Evolutionary conservation across 1,284 basidiomycete species (phyloP), one percentile per base, ranked within the genome.

Genomic region (Marasmius fiardii): DNA sequence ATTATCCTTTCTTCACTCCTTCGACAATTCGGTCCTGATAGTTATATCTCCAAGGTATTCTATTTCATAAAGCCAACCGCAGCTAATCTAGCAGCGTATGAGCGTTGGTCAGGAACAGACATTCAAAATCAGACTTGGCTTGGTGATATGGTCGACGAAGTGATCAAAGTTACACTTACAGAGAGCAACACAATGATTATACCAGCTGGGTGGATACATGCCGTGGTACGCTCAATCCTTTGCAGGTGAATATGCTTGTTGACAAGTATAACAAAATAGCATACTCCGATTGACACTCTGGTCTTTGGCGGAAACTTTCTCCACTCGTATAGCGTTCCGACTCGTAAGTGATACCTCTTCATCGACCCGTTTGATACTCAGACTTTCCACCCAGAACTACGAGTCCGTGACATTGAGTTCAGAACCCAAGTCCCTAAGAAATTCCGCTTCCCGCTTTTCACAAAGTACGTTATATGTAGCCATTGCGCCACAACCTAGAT

Each of bases 221-320:
- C 94, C 18, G 96, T 99, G 34, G 92, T 93, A 67, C 68, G 88
- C 34, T n/a, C 37, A 28, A 35, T 51, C 11, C n/a, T 41, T 56
- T 45, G 16, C n/a, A 53, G 37, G 28, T 28, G 14, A 37, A 53
- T 34, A 31, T 34, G 55, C 20, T 18, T 55, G 20, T 44, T 49
- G 24, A 20, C 31, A 21, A 8, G 52, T 43, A 59, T 35, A 20
- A n/a, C n/a, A n/a, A 41, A 41, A 41, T 62, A 93, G 90, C 89
- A 92, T 69, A 98, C 95, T 0, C 95, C 96, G 0, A 72, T 81
- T 43, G 94, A 98, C 68, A 92, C 95, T 2, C 79, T 99, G 39
- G 96, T 99, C 0, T 95, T 98, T 66, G 96, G 96, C 2, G 96
- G 96, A 37, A 99, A 99, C 71, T 99, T 97, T 68, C 70, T 98